These are phyloP conservation scores for Solanum paucissectum DNA, from an alignment of 257 asterid genomes.

Conservation along the genomic window DNA sequence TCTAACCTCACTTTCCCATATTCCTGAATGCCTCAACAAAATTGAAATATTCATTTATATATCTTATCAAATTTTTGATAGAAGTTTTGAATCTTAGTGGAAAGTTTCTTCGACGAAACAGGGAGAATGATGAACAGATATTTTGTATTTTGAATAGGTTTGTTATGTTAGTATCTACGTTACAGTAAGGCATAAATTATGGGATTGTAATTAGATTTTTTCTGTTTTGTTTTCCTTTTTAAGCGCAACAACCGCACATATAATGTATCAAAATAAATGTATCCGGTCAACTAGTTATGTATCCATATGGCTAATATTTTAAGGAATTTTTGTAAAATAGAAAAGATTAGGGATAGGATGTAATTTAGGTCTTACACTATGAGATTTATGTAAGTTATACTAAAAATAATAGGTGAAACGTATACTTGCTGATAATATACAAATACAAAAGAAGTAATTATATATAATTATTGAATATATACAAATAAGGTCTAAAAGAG, in stretches of 20 bases:
- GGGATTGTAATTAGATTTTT: neutral
- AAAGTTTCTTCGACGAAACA: neutral
- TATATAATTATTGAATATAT: neutral
- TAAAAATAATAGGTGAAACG: too few species aligned
- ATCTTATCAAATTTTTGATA: too few species aligned
- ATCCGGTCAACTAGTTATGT: neutral
- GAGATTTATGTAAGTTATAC: neutral
- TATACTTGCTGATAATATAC: neutral
- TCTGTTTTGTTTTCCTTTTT: neutral
- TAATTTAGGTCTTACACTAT: neutral
- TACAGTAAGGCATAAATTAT: too few species aligned
- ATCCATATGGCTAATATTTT: too few species aligned
- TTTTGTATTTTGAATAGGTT: neutral
- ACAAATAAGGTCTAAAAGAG: neutral
- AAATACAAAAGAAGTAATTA: neutral
- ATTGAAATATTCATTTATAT: neutral
- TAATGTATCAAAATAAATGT: too few species aligned
- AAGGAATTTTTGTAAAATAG: neutral
- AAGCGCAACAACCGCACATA: neutral
- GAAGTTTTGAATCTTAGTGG: neutral
- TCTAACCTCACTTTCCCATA: neutral
- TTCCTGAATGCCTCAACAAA: neutral
- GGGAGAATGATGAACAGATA: neutral
- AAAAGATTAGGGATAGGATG: neutral
- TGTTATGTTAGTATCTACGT: neutral